Conservation (phyloP, 2,329 filamentous ascomycete genomes). For the Paecilomyces formosus region DNA sequence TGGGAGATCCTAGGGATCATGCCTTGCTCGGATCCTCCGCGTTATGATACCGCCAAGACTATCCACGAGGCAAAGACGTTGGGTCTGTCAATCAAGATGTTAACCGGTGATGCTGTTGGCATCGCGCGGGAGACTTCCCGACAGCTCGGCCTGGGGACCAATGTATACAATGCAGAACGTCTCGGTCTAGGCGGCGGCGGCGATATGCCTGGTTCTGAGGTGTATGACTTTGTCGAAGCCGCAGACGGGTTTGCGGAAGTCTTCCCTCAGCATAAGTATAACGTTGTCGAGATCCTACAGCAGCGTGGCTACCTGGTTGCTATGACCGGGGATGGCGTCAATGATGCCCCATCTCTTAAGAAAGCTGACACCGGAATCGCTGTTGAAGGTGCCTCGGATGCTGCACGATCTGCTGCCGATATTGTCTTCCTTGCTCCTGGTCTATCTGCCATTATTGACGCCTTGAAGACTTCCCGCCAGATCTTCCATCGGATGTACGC, state of each 20-base stretch:
- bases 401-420: slow-evolving; percentile 82
- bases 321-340: slow-evolving; percentile 72
- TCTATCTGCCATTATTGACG: slow-evolving; percentile 86
- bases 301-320: slow-evolving; percentile 89
- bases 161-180: slow-evolving; percentile 88
- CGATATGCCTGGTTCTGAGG: slow-evolving; percentile 88
- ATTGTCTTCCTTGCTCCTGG: slow-evolving; percentile 90
- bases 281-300: slow-evolving; percentile 87
- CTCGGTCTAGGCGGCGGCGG: slow-evolving; percentile 83
- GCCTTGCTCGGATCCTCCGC: slow-evolving; percentile 86
- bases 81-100: slow-evolving; percentile 89
- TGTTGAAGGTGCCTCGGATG: slow-evolving; percentile 85
- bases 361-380: slow-evolving; percentile 89
- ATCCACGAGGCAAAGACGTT: slow-evolving; percentile 83
- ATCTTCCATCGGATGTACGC: slow-evolving; percentile 98
- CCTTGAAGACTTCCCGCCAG: slow-evolving; percentile 84
- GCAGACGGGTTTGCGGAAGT: slow-evolving; percentile 93
- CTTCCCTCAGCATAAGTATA: slow-evolving; percentile 93
- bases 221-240: slow-evolving; percentile 92
- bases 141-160: slow-evolving; percentile 84
- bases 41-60: slow-evolving; percentile 83
- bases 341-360: slow-evolving; percentile 48
- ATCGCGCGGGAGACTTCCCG: slow-evolving; percentile 88
- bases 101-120: slow-evolving; percentile 89
- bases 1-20: slow-evolving; percentile 95